Conservation (phyloP, 176 grass and related monocot genomes). For the Bothriochloa decipiens region DNA sequence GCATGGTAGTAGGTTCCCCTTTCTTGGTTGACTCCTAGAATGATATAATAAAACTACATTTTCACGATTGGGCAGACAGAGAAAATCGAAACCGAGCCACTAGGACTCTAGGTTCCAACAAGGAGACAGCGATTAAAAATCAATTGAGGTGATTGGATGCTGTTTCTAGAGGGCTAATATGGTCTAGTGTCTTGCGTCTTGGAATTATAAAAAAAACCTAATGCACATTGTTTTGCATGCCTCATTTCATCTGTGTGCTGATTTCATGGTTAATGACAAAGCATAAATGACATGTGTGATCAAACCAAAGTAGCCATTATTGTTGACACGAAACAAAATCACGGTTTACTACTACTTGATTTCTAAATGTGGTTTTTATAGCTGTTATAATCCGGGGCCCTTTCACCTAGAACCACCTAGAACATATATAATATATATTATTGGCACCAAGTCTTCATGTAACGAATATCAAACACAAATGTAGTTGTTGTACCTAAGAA, state of each 20-base stretch:
- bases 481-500: neutral
- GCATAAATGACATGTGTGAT: conserved; percentile 8
- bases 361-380: neutral
- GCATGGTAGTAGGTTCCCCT: neutral
- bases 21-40: conserved; percentile 2
- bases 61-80: neutral
- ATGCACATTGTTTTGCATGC: neutral
- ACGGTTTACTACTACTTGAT: neutral
- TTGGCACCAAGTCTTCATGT: conserved; percentile 29
- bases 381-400: neutral
- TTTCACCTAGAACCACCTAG: conserved; percentile 17
- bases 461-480: neutral
- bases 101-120: conserved; percentile 7
- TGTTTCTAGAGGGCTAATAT: neutral
- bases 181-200: neutral
- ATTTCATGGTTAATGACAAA: conserved; percentile 26
- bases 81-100: conserved; percentile 45
- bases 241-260: neutral
- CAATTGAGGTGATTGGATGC: conserved; percentile 1
- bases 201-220: neutral
- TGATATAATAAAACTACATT: neutral
- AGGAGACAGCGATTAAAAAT: conserved; percentile 26
- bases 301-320: conserved; percentile 1
- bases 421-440: neutral
- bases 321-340: conserved; percentile 22